Base-by-base conservation (phyloP, 768 basidiomycete species). In the Mycena rebaudengoi region DNA sequence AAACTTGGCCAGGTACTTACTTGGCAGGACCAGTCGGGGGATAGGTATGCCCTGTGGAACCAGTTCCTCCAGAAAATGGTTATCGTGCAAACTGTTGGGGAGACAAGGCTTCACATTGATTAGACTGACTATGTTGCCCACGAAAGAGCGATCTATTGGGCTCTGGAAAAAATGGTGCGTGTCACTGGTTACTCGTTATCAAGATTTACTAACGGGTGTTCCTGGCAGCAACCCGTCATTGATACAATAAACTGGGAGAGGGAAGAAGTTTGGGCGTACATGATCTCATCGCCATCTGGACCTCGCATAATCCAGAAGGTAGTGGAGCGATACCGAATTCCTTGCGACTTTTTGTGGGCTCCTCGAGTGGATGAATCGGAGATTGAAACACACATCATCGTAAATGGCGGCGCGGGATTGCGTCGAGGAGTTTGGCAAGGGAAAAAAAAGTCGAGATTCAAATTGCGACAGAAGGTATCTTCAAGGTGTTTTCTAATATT, bases 151-250 rank as follows among this genome's bases (percentile, higher is more conserved):
- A 4, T 18, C 5, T 63, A 25, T 14, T 5, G n/a, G n/a, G n/a
- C n/a, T n/a, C n/a, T 63, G n/a, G 62, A 39, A 16, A 56, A 63
- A n/a, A 49, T 63, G 18, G 62, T 56, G 46, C 29, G 48, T 33
- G 4, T 18, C n/a, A n/a, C 10, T 20, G 37, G 18, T 28, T 29
- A 33, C n/a, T 30, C 26, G 5, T 25, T 39, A 26, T 44, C 29
- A 25, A 14, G n/a, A n/a, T n/a, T n/a, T n/a, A n/a, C n/a, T n/a
- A n/a, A n/a, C n/a, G n/a, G n/a, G n/a, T n/a, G n/a, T 29, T 35
- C 18, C 4, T 13, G 11, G 18, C 32, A 64, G 62, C 62, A 64
- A 57, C 7, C 5, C 12, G 33, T 50, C n/a, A 25, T 64, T 26
- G 25, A 52, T 29, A 54, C 64, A 2, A 50, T 65, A 11, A 53